Percentiles rank a stretch among this genome's conserved stretches.
Conservation (phyloP, 225 moss, liverwort and hornwort species). For the Ulota crispa region DNA sequence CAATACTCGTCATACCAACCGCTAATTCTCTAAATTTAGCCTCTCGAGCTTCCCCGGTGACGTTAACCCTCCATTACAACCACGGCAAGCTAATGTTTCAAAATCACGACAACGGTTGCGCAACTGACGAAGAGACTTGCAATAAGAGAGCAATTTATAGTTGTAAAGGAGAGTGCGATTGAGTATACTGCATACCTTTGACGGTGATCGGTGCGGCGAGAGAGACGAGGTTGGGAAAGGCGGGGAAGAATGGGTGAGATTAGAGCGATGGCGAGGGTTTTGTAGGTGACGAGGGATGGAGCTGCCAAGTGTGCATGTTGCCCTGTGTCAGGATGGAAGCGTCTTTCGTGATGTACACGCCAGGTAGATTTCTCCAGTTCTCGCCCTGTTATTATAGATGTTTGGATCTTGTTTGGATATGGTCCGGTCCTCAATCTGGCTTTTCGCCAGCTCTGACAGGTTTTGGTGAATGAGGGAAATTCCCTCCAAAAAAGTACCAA, state of each 20-base stretch:
- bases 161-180: too few species aligned
- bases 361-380: background rate
- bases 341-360: rapidly evolving
- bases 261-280: background rate
- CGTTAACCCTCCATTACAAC: too few species aligned
- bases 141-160: rapidly evolving
- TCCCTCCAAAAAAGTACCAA: too few species aligned
- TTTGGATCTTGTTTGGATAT: too few species aligned
- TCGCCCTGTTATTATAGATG: background rate
- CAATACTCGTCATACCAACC: background rate
- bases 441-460: too few species aligned
- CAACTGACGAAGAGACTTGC: background rate
- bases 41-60: background rate
- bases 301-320: constrained; percentile 20
- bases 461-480: too few species aligned
- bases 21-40: background rate
- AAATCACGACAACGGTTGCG: background rate
- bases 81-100: background rate
- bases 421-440: too few species aligned
- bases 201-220: background rate
- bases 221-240: background rate
- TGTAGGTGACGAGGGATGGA: background rate
- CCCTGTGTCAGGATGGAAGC: background rate
- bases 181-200: background rate
- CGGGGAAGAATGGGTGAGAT: background rate